These are phyloP conservation scores for Protomyces inouyei DNA, from an alignment of 1,139 yeast genomes.

Conservation along the genomic window DNA sequence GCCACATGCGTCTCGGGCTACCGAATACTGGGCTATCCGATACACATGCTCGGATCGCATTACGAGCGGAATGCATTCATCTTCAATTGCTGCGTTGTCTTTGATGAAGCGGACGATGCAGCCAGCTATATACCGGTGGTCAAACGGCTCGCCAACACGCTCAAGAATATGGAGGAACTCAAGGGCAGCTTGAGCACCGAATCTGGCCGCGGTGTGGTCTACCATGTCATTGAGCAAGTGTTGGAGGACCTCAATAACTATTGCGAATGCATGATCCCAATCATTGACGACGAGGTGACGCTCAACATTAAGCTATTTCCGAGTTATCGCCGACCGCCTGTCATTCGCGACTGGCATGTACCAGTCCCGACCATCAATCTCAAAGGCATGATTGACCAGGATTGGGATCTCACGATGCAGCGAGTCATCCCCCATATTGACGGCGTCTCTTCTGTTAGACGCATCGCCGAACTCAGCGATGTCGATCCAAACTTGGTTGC, in stretches of 20 bases:
- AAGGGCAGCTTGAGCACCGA: slow-evolving; percentile 60
- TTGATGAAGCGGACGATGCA: slow-evolving; percentile 74
- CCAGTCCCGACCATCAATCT: slow-evolving; percentile 70
- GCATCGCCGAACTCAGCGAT: slow-evolving; percentile 72
- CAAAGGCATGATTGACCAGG: slow-evolving; percentile 67
- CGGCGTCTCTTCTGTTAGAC: slow-evolving; percentile 76
- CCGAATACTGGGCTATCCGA: slow-evolving; percentile 86
- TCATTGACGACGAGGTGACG: slow-evolving; percentile 73
- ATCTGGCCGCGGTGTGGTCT: slow-evolving; percentile 42
- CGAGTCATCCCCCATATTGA: slow-evolving; percentile 78
- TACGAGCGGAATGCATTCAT: slow-evolving; percentile 88
- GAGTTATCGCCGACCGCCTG: slow-evolving; percentile 75
- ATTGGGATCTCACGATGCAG: slow-evolving; percentile 97
- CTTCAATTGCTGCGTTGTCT: slow-evolving; percentile 89
- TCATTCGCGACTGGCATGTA: slow-evolving; percentile 66
- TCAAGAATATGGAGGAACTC: slow-evolving; percentile 86
- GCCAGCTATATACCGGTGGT: slow-evolving; percentile 84
- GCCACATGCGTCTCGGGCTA: slow-evolving; percentile 66
- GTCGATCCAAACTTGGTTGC: slow-evolving; percentile 74
- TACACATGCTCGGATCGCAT: slow-evolving; percentile 63
- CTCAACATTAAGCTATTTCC: slow-evolving; percentile 92
- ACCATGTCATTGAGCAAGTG: slow-evolving; percentile 77
- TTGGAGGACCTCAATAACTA: slow-evolving; percentile 89
- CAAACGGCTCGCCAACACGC: slow-evolving; percentile 79
- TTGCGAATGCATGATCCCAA: slow-evolving; percentile 91